phyloP scores from a whole-genome alignment of 2,329 filamentous ascomycete genomes.

The Cytospora mali region DNA sequence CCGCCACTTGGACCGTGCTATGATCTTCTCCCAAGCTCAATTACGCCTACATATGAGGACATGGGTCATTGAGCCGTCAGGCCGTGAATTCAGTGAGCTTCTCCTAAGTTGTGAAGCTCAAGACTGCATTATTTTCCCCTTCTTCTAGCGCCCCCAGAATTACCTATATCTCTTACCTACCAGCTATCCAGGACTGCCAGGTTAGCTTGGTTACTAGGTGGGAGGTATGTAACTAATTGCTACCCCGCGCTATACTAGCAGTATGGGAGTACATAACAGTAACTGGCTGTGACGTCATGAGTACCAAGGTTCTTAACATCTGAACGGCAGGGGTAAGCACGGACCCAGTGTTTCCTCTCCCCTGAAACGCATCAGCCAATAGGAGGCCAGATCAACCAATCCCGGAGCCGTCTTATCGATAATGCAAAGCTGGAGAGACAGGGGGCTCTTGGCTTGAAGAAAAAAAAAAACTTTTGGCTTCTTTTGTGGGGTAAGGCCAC shows the following conservation, averaged over 20 bases:
- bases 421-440: not conserved
- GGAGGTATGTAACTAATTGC: too few species aligned
- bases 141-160: not conserved
- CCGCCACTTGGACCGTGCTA: not conserved
- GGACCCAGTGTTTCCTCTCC: not conserved
- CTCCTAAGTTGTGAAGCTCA: too few species aligned
- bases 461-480: constrained; percentile 18
- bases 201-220: not conserved
- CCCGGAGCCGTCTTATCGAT: not conserved
- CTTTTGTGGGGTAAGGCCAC: constrained; percentile 12
- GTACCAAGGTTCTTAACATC: not conserved
- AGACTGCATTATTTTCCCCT: too few species aligned
- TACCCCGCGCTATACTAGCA: too few species aligned
- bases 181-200: not conserved
- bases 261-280: too few species aligned
- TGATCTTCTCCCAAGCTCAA: not conserved
- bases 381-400: not conserved
- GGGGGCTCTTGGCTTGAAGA: not conserved
- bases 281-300: not conserved
- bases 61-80: too few species aligned
- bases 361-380: constrained; percentile 8
- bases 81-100: too few species aligned
- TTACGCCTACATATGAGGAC: not conserved
- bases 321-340: constrained; percentile 6
- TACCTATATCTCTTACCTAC: not conserved